Percentiles rank a stretch among this genome's conserved stretches.
Evolutionary conservation across 176 grass and related monocot genomes (phyloP).

Genomic region (Ensete glaucum): DNA sequence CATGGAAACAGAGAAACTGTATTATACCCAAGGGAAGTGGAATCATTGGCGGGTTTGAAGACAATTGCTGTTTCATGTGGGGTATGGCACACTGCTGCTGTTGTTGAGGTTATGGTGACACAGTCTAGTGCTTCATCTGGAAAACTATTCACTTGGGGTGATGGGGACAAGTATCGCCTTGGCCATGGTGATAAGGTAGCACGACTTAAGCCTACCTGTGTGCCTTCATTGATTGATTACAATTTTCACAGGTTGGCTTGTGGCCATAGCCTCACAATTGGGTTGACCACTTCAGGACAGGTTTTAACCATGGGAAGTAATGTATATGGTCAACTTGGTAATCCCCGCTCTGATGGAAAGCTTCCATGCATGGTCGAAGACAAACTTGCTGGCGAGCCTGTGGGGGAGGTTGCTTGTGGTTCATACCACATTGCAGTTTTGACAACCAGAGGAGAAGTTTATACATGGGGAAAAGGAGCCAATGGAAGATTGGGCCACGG

Average conservation of each 20-base stretch:
- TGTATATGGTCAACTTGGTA: slow-evolving; percentile 91
- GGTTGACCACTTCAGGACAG: slow-evolving; percentile 83
- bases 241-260: slow-evolving; percentile 87
- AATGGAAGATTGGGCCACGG: slow-evolving; percentile 92
- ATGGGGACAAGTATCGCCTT: slow-evolving; percentile 92
- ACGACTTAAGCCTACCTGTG: slow-evolving; percentile 80
- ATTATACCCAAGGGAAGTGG: slow-evolving; percentile 75
- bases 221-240: slow-evolving; percentile 85
- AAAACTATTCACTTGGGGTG: slow-evolving; percentile 97
- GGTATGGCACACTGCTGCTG: slow-evolving; percentile 92
- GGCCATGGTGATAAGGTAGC: slow-evolving; percentile 75
- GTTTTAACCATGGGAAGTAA: slow-evolving; percentile 83
- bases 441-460: slow-evolving; percentile 81
- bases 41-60: slow-evolving; percentile 69
- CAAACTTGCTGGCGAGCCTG: slow-evolving; percentile 57
- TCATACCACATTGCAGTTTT: slow-evolving; percentile 79
- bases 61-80: slow-evolving; percentile 95
- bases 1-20: slow-evolving; percentile 72
- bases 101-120: slow-evolving; percentile 77
- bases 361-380: slow-evolving; percentile 69
- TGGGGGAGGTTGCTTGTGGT: slow-evolving; percentile 73
- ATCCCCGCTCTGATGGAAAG: slow-evolving; percentile 77
- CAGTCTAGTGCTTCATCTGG: slow-evolving; percentile 85
- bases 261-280: slow-evolving; percentile 91
- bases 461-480: slow-evolving; percentile 92